A percentile compares a stretch with the other conserved stretches of the same genome.
These are phyloP conservation scores for Xerocomellus amylosporus DNA, from an alignment of 768 basidiomycete species.

Conservation along the genomic window DNA sequence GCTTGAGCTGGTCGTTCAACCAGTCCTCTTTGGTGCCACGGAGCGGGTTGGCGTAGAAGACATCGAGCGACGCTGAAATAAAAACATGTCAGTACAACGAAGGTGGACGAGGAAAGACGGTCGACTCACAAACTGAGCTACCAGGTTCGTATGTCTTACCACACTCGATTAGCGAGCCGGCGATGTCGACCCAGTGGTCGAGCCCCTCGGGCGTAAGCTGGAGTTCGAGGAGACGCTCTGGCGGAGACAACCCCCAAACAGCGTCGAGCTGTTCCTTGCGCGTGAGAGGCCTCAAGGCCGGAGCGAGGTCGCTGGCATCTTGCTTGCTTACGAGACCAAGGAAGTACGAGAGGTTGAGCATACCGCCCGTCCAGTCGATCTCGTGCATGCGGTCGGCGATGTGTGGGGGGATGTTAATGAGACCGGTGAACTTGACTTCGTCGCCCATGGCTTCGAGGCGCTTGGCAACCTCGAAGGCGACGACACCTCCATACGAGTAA, in stretches of 20 bases:
- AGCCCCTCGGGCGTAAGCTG: conserved; percentile 21
- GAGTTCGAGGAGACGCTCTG: conserved; percentile 27
- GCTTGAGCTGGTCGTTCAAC: conserved; percentile 29
- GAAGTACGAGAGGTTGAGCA: too few species aligned
- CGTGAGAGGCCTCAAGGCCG: too few species aligned
- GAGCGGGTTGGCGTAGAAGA: conserved; percentile 31
- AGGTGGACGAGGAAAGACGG: too few species aligned
- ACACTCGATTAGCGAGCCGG: too few species aligned
- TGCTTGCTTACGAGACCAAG: too few species aligned
- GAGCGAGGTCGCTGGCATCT: too few species aligned
- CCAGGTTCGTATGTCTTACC: too few species aligned
- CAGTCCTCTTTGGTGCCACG: conserved; percentile 28
- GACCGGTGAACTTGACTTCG: conserved; percentile 30
- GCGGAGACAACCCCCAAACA: conserved; percentile 28
- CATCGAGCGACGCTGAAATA: conserved; percentile 15
- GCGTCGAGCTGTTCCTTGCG: conserved; percentile 8
- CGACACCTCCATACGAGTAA: conserved; percentile 46
- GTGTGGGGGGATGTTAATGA: conserved; percentile 41
- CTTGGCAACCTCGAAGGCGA: conserved; percentile 43
- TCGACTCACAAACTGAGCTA: too few species aligned
- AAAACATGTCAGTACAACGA: not conserved
- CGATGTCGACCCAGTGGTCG: too few species aligned
- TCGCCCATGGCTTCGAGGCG: conserved; percentile 34
- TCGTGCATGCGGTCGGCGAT: conserved; percentile 43
- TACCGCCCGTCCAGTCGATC: conserved; percentile 36